Evolutionary conservation across 148 eudicot genomes (phyloP), one percentile per base, ranked within the genome.

Genomic region (Dysphania ambrosioides): DNA sequence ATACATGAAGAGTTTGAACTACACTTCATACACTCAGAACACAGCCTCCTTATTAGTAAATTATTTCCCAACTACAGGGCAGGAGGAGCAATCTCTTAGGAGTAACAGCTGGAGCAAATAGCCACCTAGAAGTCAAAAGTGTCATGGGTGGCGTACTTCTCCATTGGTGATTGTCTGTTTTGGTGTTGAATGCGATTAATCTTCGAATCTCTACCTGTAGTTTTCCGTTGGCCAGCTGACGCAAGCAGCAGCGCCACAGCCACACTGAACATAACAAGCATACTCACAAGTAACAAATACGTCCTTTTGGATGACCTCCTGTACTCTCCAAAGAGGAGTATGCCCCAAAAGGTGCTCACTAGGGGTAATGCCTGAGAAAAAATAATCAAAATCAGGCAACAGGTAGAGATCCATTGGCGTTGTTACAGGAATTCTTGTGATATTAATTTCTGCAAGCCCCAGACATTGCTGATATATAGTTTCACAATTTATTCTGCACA

Each of bases 301-400:
- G 83, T 80, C 61, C 57, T 76, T 31, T 68, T 80, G 2, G 83
- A 80, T 36, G 83, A 80, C 35, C 83, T 68, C 26, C 83, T 65
- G 58, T 80, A 80, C 74, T 80, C 83, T 21, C 83, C 83, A 27
- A 80, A 80, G 65, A 80, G 60, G 49, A 80, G 56, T 59, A 80
- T 30, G 35, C 83, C 83, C 83, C 83, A 80, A 53, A 80, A 80
- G 15, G 80, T 80, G 62, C 83, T 80, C 47, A 80, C 83, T 8
- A 80, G 36, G 4, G 83, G 83, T 58, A 80, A 80, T 60, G 81
- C 70, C 75, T 34, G 75, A 19, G 72, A 78, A 2, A 1, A n/a
- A 26, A 67, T n/a, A 15, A 26, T n/a, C n/a, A 55, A 47, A 18
- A 24, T 53, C 24, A 53, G 58, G 2, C 16, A 67, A 21, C 40